Evolutionary conservation across 441 rosid species (phyloP).

Genomic region (Eruca vesicaria): DNA sequence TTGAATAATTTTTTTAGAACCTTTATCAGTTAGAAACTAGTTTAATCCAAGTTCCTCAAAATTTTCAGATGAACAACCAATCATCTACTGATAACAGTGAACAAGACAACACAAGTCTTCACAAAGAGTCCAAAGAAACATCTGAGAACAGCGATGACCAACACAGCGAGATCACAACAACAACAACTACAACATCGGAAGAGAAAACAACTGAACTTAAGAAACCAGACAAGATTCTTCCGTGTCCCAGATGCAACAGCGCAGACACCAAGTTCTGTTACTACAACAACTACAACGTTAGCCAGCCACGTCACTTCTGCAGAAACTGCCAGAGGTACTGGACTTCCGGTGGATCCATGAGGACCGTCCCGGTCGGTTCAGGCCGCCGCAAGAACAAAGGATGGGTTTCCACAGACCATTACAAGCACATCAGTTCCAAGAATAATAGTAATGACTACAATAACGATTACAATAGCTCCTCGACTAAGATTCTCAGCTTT

Average conservation of each 20-base stretch:
- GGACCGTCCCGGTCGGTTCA: conserved; percentile 59
- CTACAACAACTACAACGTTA: conserved; percentile 60
- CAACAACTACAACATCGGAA: conserved; percentile 19
- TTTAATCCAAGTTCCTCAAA: not conserved
- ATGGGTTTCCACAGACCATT: conserved; percentile 38
- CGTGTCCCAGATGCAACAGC: conserved; percentile 66
- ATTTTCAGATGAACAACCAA: conserved; percentile 17
- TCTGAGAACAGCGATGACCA: conserved; percentile 42
- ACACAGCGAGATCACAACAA: conserved; percentile 40
- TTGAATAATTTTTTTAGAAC: not conserved
- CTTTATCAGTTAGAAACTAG: not conserved
- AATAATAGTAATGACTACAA: conserved; percentile 1
- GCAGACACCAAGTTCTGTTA: conserved; percentile 59
- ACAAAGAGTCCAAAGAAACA: conserved; percentile 33
- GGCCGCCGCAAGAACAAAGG: conserved; percentile 64
- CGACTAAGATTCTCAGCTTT: conserved; percentile 31
- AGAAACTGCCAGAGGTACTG: conserved; percentile 61
- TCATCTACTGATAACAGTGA: not conserved
- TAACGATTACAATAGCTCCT: conserved; percentile 24
- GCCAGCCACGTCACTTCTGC: conserved; percentile 68
- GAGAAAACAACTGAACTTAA: conserved; percentile 38
- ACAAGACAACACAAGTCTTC: conserved; percentile 12
- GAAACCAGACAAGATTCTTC: conserved; percentile 56
- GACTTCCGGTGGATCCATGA: conserved; percentile 68
- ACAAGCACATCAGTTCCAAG: conserved; percentile 28